Evolutionary conservation across 2,329 filamentous ascomycete species (phyloP), one percentile per base, ranked within the genome.

Genomic region (Ciborinia camelliae): DNA sequence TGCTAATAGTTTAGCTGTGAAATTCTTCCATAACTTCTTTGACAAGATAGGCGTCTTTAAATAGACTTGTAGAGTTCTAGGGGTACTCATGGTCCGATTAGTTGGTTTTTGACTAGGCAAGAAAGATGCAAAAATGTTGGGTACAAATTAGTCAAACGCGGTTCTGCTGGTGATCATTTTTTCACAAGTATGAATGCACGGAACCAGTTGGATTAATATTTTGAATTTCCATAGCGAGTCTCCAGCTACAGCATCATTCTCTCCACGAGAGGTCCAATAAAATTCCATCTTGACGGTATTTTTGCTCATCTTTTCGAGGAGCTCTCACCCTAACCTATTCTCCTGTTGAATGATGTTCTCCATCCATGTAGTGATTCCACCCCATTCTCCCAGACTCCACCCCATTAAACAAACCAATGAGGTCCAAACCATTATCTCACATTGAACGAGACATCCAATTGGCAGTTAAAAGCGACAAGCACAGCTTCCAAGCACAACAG

Each of bases 401-500:
- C 41, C 35, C 2, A 14, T 47, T 0, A 45, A 47, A 18, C 30
- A 35, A 6, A n/a, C 43, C 8, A 4, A n/a, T 23, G 26, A 23
- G 4, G 35, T 26, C 14, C 30, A 26, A 37, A 26, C 1, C 1
- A 20, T 26, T 26, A 4, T 14, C n/a, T 59, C 55, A 59, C 55
- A 59, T 59, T 3, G 55, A 41, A 47, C 55, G 55, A 47, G 41
- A 47, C 55, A 59, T 47, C 55, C 55, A 59, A 20, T 47, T 59
- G 8, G 55, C 55, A 23, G 55, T 47, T 28, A 47, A 10, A 20
- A 59, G 10, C 0, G 55, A 26, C n/a, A 59, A 35, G 9, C 55
- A 59, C 8, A 48, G n/a, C 30, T 59, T 59, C 55, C 55, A 59
- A 35, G 55, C 28, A 23, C 55, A 59, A 59, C 55, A 59, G 12